phyloP scores from a whole-genome alignment of 768 basidiomycete species.

The Hirschioporus abietinus region DNA sequence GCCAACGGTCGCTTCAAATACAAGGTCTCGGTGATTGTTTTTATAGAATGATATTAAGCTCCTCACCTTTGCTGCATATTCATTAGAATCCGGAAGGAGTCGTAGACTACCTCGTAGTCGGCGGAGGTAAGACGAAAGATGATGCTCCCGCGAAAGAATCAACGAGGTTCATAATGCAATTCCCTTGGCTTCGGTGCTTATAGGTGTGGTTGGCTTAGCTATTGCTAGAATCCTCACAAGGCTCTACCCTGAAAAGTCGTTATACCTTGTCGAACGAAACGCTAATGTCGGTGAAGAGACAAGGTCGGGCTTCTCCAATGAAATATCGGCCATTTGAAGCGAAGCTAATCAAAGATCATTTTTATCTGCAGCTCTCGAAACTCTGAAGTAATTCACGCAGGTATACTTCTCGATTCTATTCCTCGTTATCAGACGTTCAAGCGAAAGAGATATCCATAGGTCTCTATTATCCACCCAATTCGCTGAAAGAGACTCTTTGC shows the following conservation, averaged over 20 bases:
- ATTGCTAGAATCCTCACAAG: slow-evolving; percentile 71
- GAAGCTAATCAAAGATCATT: slow-evolving; percentile 4
- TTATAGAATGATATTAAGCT: background rate
- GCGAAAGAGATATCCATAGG: slow-evolving; percentile 35
- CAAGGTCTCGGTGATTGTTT: slow-evolving; percentile 38
- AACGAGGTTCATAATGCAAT: background rate
- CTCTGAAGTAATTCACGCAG: slow-evolving; percentile 93
- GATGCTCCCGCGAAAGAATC: background rate
- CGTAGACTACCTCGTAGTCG: slow-evolving; percentile 84
- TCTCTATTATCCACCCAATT: slow-evolving; percentile 76
- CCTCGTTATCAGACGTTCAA: background rate
- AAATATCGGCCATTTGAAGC: background rate
- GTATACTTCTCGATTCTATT: slow-evolving; percentile 27
- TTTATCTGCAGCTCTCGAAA: slow-evolving; percentile 66
- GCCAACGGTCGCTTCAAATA: slow-evolving; percentile 51
- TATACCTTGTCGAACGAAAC: slow-evolving; percentile 79
- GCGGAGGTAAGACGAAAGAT: slow-evolving; percentile 51
- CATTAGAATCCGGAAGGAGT: slow-evolving; percentile 56
- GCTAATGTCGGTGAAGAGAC: slow-evolving; percentile 75
- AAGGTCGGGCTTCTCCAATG: slow-evolving; percentile 41
- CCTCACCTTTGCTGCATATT: slow-evolving; percentile 7
- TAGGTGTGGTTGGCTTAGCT: slow-evolving; percentile 82
- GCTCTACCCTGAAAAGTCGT: slow-evolving; percentile 61
- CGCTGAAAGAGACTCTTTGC: slow-evolving; percentile 82
- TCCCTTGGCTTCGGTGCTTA: background rate